Conservation (phyloP, 75 land plant species). For the Pinus taeda region DNA sequence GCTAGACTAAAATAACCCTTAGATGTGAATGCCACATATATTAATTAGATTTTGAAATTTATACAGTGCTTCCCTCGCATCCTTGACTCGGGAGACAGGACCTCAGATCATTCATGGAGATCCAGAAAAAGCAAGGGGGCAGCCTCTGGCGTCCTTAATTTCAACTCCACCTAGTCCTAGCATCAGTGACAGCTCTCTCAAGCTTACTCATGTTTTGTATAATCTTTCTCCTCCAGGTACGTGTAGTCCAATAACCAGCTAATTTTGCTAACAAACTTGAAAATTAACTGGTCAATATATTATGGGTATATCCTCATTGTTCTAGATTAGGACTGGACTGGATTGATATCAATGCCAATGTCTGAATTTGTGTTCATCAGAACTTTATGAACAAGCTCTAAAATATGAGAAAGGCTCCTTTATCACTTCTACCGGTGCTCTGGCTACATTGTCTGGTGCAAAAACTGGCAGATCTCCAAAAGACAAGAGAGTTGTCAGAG, state of each 20-base stretch:
- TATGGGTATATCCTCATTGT: no score
- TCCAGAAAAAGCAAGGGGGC: conserved; percentile 22
- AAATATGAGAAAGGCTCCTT: conserved; percentile 53
- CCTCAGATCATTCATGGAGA: conserved; percentile 52
- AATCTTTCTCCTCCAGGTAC: conserved; percentile 39
- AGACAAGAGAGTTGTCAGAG: conserved; percentile 49
- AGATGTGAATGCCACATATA: no score
- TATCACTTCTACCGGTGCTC: conserved; percentile 47
- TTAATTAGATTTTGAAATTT: neutral
- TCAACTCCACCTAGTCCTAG: conserved; percentile 14
- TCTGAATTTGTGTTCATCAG: conserved; percentile 16
- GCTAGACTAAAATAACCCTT: no score
- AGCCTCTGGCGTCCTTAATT: conserved; percentile 12
- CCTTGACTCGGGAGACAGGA: conserved; percentile 41
- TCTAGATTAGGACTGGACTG: no score
- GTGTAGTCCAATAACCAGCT: no score
- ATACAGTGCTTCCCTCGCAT: conserved; percentile 45
- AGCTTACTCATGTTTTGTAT: conserved; percentile 53
- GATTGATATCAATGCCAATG: neutral
- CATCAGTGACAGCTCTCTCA: conserved; percentile 50
- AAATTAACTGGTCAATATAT: no score
- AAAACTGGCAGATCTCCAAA: conserved; percentile 54
- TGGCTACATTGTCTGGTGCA: conserved; percentile 52
- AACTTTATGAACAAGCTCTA: conserved; percentile 54
- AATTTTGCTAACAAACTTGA: no score